Base-by-base conservation (phyloP, 352 stramenopile genomes). In the Phytophthora pisi region DNA sequence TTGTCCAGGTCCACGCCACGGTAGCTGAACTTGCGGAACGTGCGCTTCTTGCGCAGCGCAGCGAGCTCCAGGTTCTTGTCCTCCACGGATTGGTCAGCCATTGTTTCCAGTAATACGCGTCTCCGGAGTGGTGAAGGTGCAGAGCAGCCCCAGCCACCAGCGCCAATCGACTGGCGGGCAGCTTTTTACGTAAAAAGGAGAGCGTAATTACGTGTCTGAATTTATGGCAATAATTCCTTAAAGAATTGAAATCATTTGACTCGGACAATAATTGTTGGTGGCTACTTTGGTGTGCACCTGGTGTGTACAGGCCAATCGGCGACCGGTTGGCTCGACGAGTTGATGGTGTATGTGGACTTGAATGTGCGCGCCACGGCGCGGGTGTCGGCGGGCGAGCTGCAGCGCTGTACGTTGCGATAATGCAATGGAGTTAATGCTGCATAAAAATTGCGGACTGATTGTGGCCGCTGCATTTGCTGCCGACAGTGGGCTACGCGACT, bases 21-120 rank as follows among this genome's bases (percentile, higher is more conserved):
- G 95, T 98, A 99, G 74, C 96, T 99, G 82, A 99, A 99, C 89
- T 99, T 99, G 82, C 98, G 98, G 96, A 99, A 99, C 70, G 97
- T 96, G 76, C 98, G 96, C 91, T 99, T 99, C 95, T 99, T 99
- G 78, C 97, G 98, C 67, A 99, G 88, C 70, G 98, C 97, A 74
- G 96, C 94, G 80, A 99, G 72, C 71, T 94, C 86, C 55, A 94
- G 68, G 78, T 90, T 91, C 70, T 87, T 82, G 42, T 90, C 67
- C 64, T 93, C 82, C 43, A 70, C 57, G 26, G 73, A 70, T 73
- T 70, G 66, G 45, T 81, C 68, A 77, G 71, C 76, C 76, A 84
- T 84, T 81, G 76, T 81, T 78, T 84, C 49, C 61, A 75, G 72
- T 75, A 74, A 83, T 78, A 73, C 71, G 15, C 61, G 26, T 61